phyloP scores from a whole-genome alignment of 2,329 filamentous ascomycete genomes.

The Amesomyces nigricolor region DNA sequence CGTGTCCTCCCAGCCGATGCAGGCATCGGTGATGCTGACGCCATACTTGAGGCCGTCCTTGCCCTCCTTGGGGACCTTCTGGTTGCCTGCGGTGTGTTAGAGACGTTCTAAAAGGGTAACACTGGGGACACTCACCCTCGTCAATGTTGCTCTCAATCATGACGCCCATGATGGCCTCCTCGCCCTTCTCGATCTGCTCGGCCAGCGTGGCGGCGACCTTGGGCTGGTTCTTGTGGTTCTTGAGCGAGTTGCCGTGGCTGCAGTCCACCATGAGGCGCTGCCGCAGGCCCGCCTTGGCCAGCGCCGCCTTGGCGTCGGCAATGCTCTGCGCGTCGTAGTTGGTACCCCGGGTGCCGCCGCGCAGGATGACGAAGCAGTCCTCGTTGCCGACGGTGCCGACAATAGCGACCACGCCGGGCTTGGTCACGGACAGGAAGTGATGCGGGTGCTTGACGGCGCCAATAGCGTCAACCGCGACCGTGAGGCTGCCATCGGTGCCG shows the following conservation, averaged over 20 bases:
- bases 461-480: constrained; percentile 91
- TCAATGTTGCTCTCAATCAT: constrained; percentile 99
- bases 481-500: constrained; percentile 85
- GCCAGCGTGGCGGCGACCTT: constrained; percentile 80
- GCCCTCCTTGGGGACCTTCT: constrained; percentile 87
- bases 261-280: constrained; percentile 94
- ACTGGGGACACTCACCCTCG: constrained; percentile 57
- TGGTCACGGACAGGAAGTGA: constrained; percentile 95
- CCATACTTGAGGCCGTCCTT: constrained; percentile 83
- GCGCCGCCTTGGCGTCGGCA: constrained; percentile 70
- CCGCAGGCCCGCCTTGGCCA: constrained; percentile 67
- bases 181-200: constrained; percentile 78
- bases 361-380: constrained; percentile 93
- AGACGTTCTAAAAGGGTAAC: constrained; percentile 20
- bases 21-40: constrained; percentile 95
- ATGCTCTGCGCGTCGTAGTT: constrained; percentile 90
- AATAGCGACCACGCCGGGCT: constrained; percentile 91
- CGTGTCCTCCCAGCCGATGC: constrained; percentile 91
- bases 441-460: constrained; percentile 87
- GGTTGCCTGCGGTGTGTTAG: constrained; percentile 52
- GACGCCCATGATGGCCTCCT: constrained; percentile 86
- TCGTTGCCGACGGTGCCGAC: constrained; percentile 92
- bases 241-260: constrained; percentile 91
- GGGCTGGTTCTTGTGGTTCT: constrained; percentile 96
- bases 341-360: constrained; percentile 86